Evolutionary conservation across 106 monocot genomes (phyloP).

Genomic region (Hemerocallis citrina): DNA sequence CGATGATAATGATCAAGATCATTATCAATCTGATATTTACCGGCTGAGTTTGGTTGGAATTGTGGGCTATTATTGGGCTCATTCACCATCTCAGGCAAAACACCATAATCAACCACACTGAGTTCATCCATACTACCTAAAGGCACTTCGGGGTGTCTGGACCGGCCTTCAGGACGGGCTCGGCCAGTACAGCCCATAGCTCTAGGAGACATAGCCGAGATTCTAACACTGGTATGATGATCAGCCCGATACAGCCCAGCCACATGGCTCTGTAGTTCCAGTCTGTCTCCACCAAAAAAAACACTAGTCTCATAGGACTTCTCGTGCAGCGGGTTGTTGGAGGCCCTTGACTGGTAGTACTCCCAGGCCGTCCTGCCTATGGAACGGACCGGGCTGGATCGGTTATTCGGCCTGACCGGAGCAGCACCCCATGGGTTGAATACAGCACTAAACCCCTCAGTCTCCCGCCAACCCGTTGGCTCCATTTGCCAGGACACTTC

Average conservation of each 20-base stretch:
- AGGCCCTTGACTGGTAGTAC: constrained; percentile 15
- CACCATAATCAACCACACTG: neutral
- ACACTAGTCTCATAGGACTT: neutral
- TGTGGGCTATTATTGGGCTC: too few species aligned
- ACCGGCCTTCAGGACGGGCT: too few species aligned
- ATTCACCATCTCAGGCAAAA: too few species aligned
- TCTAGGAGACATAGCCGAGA: constrained; percentile 1
- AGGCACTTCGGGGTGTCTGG: neutral
- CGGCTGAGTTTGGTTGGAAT: too few species aligned
- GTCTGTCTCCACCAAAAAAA: neutral
- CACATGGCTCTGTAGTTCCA: constrained; percentile 27
- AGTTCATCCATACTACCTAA: constrained; percentile 16
- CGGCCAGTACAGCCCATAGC: neutral
- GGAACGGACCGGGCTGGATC: neutral
- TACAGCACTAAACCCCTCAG: constrained; percentile 24
- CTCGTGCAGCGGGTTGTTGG: constrained; percentile 9
- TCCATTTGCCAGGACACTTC: constrained; percentile 39
- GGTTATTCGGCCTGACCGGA: neutral
- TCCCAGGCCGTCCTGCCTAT: constrained; percentile 10
- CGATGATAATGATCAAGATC: neutral
- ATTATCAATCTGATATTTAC: too few species aligned
- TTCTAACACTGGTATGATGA: neutral
- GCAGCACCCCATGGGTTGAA: constrained; percentile 27
- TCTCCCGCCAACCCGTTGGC: constrained; percentile 15
- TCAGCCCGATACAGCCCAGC: neutral